Percentiles rank a stretch among this genome's conserved stretches.
phyloP scores from a whole-genome alignment of 2,329 filamentous ascomycete genomes.

The Peltaster fructicola region DNA sequence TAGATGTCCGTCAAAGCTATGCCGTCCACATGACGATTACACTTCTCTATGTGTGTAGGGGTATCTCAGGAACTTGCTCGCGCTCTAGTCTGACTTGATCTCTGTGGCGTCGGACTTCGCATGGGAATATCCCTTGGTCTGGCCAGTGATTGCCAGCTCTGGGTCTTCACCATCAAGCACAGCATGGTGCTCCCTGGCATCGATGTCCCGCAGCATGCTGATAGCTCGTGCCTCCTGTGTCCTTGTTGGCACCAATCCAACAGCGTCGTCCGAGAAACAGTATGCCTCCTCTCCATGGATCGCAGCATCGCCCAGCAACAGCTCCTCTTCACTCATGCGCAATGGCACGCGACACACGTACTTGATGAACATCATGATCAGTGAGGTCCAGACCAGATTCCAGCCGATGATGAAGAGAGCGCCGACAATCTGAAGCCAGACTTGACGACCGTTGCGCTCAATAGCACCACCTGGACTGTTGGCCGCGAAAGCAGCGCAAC shows the following conservation, averaged over 20 bases:
- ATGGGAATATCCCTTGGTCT: too few relatives aligned
- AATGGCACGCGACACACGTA: slow-evolving; percentile 31
- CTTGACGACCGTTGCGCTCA: slow-evolving; percentile 32
- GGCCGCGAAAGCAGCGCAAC: slow-evolving; percentile 29
- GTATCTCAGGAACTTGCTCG: too few relatives aligned
- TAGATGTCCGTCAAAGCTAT: too few relatives aligned
- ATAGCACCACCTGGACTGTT: slow-evolving; percentile 31
- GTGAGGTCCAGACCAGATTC: slow-evolving; percentile 33
- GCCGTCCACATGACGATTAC: too few relatives aligned
- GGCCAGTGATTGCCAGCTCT: too few relatives aligned
- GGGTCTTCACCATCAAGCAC: too few relatives aligned
- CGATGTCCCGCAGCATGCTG: too few relatives aligned
- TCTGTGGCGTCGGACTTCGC: too few relatives aligned
- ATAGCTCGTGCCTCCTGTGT: too few relatives aligned
- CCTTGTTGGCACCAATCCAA: slow-evolving; percentile 7
- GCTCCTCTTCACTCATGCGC: slow-evolving; percentile 29
- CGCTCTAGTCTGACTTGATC: too few relatives aligned
- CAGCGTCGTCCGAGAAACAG: slow-evolving; percentile 11
- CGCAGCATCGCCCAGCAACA: slow-evolving; percentile 30
- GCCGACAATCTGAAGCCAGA: slow-evolving; percentile 33
- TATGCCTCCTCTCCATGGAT: slow-evolving; percentile 32
- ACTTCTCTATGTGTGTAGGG: too few relatives aligned
- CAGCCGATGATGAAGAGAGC: slow-evolving; percentile 33
- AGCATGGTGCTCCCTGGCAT: too few relatives aligned
- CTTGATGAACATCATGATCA: slow-evolving; percentile 34